Evolutionary conservation across 163 green algal genomes (phyloP).

Genomic region (Volvox carteri): DNA sequence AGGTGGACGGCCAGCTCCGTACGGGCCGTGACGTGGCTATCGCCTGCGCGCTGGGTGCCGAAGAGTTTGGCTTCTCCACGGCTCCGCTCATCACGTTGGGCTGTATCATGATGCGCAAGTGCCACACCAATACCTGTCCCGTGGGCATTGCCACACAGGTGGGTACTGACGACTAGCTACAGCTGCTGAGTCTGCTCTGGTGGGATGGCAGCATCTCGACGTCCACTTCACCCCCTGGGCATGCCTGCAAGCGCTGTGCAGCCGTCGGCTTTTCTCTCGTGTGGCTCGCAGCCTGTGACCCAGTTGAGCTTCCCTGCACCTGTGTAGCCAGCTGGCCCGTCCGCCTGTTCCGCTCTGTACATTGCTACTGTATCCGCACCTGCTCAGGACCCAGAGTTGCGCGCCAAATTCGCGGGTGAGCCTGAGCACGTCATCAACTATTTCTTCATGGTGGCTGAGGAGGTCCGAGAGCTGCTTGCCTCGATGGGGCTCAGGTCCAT

Average conservation of each 20-base stretch:
- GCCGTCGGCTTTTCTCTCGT: no score
- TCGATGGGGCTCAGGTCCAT: conserved; percentile 86
- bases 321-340: no score
- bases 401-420: conserved; percentile 93
- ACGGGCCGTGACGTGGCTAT: conserved; percentile 93
- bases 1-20: conserved; percentile 96
- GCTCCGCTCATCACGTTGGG: conserved; percentile 95
- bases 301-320: no score
- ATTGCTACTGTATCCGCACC: no score
- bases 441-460: conserved; percentile 97
- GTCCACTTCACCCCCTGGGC: no score
- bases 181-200: no score
- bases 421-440: conserved; percentile 97
- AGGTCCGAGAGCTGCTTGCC: conserved; percentile 91
- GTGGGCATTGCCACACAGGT: conserved; percentile 91
- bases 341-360: no score
- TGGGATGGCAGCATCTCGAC: not conserved
- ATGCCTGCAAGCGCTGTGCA: no score
- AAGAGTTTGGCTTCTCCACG: conserved; percentile 97
- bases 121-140: conserved; percentile 97
- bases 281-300: no score
- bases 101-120: conserved; percentile 98
- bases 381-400: conserved; percentile 95
- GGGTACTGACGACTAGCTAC: no score
- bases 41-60: conserved; percentile 90